Evolutionary conservation across 768 basidiomycete species (phyloP), one percentile per base, ranked within the genome.

Genomic region (Russula olivacea): DNA sequence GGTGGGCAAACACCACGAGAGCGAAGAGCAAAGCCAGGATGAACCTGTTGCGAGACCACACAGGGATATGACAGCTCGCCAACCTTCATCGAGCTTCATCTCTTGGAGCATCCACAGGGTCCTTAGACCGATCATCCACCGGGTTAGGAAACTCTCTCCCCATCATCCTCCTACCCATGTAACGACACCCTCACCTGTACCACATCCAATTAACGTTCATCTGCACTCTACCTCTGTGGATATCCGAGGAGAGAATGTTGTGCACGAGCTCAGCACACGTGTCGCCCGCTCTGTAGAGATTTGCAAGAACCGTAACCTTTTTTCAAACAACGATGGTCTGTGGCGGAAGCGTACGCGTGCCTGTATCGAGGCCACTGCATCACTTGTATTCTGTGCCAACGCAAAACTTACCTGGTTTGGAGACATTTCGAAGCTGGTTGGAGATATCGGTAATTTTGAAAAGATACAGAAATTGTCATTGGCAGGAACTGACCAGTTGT

Each of bases 291-390:
- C 41, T 30, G 11, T 36, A 17, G 54, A 19, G 10, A 55, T 40
- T 2, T 55, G 54, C 54, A 55, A 41, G 6, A 28, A 25, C 17
- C 38, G 14, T n/a, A 21, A 52, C 1, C 45, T 58, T n/a, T 58
- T 59, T 14, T 34, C 19, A 7, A 58, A 10, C n/a, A 58, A 15
- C 15, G 47, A 59, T 7, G 53, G 47, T 1, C 36, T 47, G 4
- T 61, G 61, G 40, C 61, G 60, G 38, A 58, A 45, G 51, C 65
- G 65, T 6, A 53, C 61, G 4, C 61, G 65, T 28, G 61, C 61
- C n/a, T 66, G 65, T 41, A 34, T 62, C 30, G 53, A 66, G 34
- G 53, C 45, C 4, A 53, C 57, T 23, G 51, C 58, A 6, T 45
- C n/a, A 30, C 55, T 57, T n/a, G 45, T 47, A 15, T 21, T 17